Percentiles rank a stretch among this genome's conserved stretches.
Conservation (phyloP, 768 basidiomycete species). For the Suillus ampliporus region DNA sequence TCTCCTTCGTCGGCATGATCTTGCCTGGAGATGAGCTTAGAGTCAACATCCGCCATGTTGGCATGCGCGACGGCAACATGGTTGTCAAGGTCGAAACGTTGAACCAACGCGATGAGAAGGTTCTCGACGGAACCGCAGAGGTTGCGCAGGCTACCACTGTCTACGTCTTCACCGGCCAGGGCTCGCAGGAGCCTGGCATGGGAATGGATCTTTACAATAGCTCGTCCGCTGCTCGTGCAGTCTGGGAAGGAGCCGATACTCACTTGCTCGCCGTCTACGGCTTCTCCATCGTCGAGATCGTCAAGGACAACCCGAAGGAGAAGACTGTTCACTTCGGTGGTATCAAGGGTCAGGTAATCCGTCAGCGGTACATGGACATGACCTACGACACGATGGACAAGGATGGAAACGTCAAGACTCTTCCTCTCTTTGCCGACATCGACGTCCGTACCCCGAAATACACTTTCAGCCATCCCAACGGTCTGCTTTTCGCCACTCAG, state of each 20-base stretch:
- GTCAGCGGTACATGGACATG: conserved; percentile 99
- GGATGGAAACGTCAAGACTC: conserved; percentile 93
- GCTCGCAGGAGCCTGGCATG: conserved; percentile 98
- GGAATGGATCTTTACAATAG: conserved; percentile 97
- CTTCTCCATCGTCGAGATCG: conserved; percentile 98
- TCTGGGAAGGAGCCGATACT: conserved; percentile 96
- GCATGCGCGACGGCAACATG: conserved; percentile 93
- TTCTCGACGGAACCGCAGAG: conserved; percentile 90
- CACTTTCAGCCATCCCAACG: conserved; percentile 97
- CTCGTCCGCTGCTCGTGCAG: conserved; percentile 92
- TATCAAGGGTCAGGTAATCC: conserved; percentile 97
- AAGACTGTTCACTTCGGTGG: conserved; percentile 99
- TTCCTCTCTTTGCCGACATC: conserved; percentile 96
- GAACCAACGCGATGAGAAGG: conserved; percentile 88
- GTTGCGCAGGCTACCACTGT: conserved; percentile 91
- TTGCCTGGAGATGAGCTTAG: conserved; percentile 86
- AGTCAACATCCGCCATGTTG: conserved; percentile 87
- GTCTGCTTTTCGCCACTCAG: conserved; percentile 96
- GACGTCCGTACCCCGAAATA: conserved; percentile 93
- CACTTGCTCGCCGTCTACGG: conserved; percentile 95
- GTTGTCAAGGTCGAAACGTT: conserved; percentile 87
- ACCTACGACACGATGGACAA: conserved; percentile 97
- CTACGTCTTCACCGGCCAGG: conserved; percentile 98
- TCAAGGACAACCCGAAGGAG: conserved; percentile 97
- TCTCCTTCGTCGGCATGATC: conserved; percentile 97